Evolutionary conservation across 176 grass and related monocot species (phyloP).

Genomic region (Stipa capillata): DNA sequence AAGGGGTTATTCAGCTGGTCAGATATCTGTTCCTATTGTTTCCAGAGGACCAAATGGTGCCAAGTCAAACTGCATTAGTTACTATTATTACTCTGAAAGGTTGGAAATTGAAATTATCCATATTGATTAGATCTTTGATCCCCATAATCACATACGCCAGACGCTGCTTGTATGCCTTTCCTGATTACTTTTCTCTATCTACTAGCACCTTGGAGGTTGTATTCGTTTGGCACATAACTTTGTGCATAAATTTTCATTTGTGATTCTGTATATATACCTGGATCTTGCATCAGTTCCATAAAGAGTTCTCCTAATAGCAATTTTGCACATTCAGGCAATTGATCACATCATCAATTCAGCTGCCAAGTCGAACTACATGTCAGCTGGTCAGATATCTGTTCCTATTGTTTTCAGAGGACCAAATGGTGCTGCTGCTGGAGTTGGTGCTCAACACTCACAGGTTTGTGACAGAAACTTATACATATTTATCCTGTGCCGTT

Average conservation of each 20-base stretch:
- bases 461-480: constrained; percentile 19
- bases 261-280: neutral
- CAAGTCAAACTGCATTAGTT: no score
- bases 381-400: constrained; percentile 60
- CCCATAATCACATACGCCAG: neutral
- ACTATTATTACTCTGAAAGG: no score
- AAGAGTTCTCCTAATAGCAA: neutral
- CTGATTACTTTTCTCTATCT: neutral
- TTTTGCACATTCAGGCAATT: constrained; percentile 60
- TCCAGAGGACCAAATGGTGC: no score
- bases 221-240: neutral
- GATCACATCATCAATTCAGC: constrained; percentile 94
- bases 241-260: neutral
- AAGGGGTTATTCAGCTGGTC: neutral
- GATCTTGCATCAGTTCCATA: neutral
- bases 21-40: no score
- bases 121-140: neutral
- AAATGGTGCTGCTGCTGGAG: constrained; percentile 79
- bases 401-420: constrained; percentile 87
- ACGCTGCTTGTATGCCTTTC: neutral
- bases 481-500: neutral
- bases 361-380: constrained; percentile 92
- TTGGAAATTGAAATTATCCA: no score
- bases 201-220: neutral
- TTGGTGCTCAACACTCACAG: constrained; percentile 89